These are phyloP conservation scores for Phytophthora melonis DNA, from an alignment of 352 stramenopile genomes.

Conservation along the genomic window DNA sequence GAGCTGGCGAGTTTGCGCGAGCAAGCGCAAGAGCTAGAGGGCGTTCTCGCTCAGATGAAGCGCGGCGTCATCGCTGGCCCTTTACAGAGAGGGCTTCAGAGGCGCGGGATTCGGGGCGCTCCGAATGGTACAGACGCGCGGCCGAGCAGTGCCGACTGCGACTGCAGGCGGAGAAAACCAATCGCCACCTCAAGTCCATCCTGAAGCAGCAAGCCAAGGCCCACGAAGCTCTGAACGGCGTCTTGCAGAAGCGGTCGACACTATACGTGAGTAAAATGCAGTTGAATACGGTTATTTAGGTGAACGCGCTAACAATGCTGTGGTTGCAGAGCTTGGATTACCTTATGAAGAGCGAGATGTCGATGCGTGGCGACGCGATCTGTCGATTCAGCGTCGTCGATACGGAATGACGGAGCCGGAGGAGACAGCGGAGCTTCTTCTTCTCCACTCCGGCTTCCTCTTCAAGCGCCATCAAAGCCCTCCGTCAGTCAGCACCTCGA, in stretches of 20 bases:
- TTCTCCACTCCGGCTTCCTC: not conserved
- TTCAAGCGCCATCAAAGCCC: not conserved
- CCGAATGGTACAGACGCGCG: conserved; percentile 12
- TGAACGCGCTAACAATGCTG: not conserved
- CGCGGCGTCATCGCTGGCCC: not conserved
- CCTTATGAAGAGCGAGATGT: conserved; percentile 6
- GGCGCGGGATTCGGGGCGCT: not conserved
- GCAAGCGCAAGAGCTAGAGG: conserved; percentile 25
- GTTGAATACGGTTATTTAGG: not conserved
- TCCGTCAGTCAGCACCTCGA: not conserved
- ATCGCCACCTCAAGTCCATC: conserved; percentile 35
- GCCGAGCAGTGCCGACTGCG: conserved; percentile 22
- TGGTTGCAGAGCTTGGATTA: conserved; percentile 24
- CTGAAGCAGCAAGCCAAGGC: conserved; percentile 32
- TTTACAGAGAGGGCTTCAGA: not conserved
- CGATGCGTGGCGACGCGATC: not conserved
- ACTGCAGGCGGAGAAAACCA: conserved; percentile 31
- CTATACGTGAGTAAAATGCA: conserved; percentile 19
- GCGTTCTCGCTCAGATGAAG: conserved; percentile 25
- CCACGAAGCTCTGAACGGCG: conserved; percentile 4
- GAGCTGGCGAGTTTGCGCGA: conserved; percentile 33
- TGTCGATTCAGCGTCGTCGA: conserved; percentile 7
- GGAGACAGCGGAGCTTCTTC: conserved; percentile 6
- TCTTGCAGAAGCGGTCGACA: conserved; percentile 29
- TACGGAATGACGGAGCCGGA: conserved; percentile 11